phyloP scores from a whole-genome alignment of 2,329 filamentous ascomycete species.

The Pseudocercospora musae region DNA sequence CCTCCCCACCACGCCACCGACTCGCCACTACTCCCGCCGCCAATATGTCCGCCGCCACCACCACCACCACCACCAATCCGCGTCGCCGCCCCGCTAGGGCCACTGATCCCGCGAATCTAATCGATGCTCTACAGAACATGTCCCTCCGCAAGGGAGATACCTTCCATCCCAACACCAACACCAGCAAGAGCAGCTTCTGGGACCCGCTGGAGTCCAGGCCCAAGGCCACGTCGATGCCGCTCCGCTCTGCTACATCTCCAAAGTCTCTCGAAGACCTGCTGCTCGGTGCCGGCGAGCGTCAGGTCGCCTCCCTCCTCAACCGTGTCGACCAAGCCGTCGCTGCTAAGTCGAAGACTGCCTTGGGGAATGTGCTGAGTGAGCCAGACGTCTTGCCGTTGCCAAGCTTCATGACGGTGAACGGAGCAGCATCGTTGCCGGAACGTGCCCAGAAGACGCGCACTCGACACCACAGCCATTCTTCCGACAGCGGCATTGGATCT shows the following conservation, averaged over 20 bases:
- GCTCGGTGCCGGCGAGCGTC: slow-evolving; percentile 44
- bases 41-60: slow-evolving; percentile 29
- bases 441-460: slow-evolving; percentile 33
- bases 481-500: slow-evolving; percentile 84
- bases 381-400: slow-evolving; percentile 50
- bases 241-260: slow-evolving; percentile 48
- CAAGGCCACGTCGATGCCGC: slow-evolving; percentile 40
- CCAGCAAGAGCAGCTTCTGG: slow-evolving; percentile 40
- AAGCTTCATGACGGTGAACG: slow-evolving; percentile 43
- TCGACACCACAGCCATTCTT: slow-evolving; percentile 66
- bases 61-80: slow-evolving; percentile 38
- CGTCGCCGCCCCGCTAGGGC: slow-evolving; percentile 45
- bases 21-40: slow-evolving; percentile 14
- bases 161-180: slow-evolving; percentile 46
- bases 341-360: slow-evolving; percentile 34
- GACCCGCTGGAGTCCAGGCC: slow-evolving; percentile 33
- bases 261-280: slow-evolving; percentile 49
- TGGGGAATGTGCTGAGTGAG: slow-evolving; percentile 45
- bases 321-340: slow-evolving; percentile 45
- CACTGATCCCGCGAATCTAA: slow-evolving; percentile 32
- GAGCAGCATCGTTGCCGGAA: slow-evolving; percentile 30
- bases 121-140: slow-evolving; percentile 41
- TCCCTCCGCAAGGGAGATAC: slow-evolving; percentile 49
- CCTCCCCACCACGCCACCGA: slow-evolving; percentile 19
- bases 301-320: slow-evolving; percentile 43